A percentile compares a stretch with the other conserved stretches of the same genome.
phyloP scores from a whole-genome alignment of 768 basidiomycete species.

The Astraeus odoratus region DNA sequence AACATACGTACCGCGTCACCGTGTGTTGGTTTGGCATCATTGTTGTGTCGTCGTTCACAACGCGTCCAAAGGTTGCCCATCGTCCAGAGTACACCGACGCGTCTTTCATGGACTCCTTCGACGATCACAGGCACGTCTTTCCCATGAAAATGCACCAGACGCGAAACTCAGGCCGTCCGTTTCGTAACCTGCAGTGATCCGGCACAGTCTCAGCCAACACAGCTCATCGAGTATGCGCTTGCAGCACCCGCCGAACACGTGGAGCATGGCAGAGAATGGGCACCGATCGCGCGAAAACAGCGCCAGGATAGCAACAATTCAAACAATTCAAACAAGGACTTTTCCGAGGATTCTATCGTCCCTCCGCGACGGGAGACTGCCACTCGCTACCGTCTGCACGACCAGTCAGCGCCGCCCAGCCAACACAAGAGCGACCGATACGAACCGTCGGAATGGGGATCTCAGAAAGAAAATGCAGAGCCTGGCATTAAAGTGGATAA shows the following conservation, averaged over 20 bases:
- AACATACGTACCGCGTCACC: not conserved
- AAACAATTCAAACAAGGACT: slow-evolving; percentile 26
- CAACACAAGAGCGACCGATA: slow-evolving; percentile 13
- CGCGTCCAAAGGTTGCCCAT: too few species aligned
- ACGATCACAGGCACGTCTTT: slow-evolving; percentile 31
- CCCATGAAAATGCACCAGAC: slow-evolving; percentile 7
- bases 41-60: too few species aligned
- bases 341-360: slow-evolving; percentile 37
- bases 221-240: slow-evolving; percentile 43
- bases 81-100: too few species aligned
- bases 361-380: slow-evolving; percentile 27
- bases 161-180: slow-evolving; percentile 10
- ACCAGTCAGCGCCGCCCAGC: slow-evolving; percentile 4
- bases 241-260: slow-evolving; percentile 15
- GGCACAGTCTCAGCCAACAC: slow-evolving; percentile 48
- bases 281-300: slow-evolving; percentile 11
- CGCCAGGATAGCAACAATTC: slow-evolving; percentile 17
- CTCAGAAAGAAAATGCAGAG: slow-evolving; percentile 48
- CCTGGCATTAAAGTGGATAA: slow-evolving; percentile 12
- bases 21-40: not conserved
- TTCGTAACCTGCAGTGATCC: slow-evolving; percentile 31
- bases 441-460: slow-evolving; percentile 29
- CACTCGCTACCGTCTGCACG: slow-evolving; percentile 45
- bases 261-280: slow-evolving; percentile 8
- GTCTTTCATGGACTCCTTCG: slow-evolving; percentile 35